Evolutionary conservation across 2,329 filamentous ascomycete species (phyloP).

Genomic region (Trichoderma sp.): DNA sequence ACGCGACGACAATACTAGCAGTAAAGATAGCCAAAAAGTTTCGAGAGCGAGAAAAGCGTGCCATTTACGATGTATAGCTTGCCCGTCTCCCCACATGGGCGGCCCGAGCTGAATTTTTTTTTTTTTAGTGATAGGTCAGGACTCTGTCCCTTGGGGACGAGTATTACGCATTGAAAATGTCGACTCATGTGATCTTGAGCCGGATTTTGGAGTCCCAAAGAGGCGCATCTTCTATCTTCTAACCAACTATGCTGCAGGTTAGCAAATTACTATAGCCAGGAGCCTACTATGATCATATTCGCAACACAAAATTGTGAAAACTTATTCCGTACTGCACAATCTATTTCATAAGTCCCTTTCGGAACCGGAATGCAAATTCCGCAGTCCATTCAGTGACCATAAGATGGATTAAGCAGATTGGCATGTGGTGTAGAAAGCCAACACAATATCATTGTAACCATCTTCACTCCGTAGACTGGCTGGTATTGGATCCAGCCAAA

Average conservation of each 20-base stretch:
- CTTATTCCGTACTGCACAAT: neutral
- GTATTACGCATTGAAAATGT: neutral
- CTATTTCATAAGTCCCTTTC: neutral
- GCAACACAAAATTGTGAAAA: neutral
- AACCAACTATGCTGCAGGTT: neutral
- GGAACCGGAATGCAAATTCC: neutral
- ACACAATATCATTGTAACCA: neutral
- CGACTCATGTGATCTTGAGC: neutral
- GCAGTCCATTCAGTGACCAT: neutral
- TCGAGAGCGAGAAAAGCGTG: neutral
- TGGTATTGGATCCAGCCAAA: neutral
- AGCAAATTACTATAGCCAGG: neutral
- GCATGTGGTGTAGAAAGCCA: neutral
- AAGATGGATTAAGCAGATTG: neutral
- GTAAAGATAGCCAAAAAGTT: neutral
- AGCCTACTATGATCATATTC: neutral
- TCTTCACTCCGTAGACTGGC: neutral
- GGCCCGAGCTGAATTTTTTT: neutral
- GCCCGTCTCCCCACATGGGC: neutral
- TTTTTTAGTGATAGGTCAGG: neutral
- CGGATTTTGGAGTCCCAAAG: neutral
- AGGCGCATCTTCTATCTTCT: neutral
- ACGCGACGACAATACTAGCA: neutral
- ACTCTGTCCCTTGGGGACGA: neutral
- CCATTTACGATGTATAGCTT: neutral